Evolutionary conservation across 768 basidiomycete species (phyloP).

Genomic region (Gyrodon lividus): DNA sequence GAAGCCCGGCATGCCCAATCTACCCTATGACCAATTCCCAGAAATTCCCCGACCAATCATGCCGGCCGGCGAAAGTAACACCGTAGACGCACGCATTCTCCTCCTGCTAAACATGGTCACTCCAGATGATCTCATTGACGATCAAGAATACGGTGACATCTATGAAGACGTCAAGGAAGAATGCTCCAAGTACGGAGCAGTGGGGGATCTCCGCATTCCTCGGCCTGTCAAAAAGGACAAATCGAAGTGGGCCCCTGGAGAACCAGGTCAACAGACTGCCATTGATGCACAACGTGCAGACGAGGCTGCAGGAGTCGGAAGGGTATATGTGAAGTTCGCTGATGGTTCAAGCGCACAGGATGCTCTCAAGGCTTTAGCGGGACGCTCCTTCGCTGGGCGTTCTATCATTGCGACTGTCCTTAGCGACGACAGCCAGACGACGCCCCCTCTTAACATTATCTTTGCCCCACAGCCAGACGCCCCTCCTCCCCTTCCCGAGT

Average conservation of each 20-base stretch:
- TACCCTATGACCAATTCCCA: constrained; percentile 79
- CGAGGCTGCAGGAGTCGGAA: constrained; percentile 90
- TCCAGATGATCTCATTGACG: constrained; percentile 84
- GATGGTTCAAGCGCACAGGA: constrained; percentile 58
- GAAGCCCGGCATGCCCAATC: constrained; percentile 62
- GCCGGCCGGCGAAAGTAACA: constrained; percentile 72
- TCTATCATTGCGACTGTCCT: constrained; percentile 86
- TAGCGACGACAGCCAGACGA: constrained; percentile 80
- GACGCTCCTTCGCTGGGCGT: constrained; percentile 81
- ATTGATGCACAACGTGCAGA: constrained; percentile 72
- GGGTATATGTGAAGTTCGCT: constrained; percentile 90
- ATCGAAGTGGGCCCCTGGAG: constrained; percentile 69
- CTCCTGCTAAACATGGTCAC: constrained; percentile 99
- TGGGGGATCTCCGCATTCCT: constrained; percentile 87
- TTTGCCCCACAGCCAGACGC: constrained; percentile 84
- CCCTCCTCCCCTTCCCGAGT: constrained; percentile 69
- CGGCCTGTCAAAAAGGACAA: constrained; percentile 86
- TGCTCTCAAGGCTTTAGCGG: constrained; percentile 87
- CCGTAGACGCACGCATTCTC: constrained; percentile 73
- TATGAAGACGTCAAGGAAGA: constrained; percentile 94
- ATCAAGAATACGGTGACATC: constrained; percentile 91
- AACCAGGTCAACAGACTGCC: constrained; percentile 55
- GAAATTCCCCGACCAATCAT: constrained; percentile 86
- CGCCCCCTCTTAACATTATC: constrained; percentile 77
- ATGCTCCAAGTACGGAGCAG: constrained; percentile 73